Evolutionary conservation across 305 asterid species (phyloP).

Genomic region (Withania somnifera): DNA sequence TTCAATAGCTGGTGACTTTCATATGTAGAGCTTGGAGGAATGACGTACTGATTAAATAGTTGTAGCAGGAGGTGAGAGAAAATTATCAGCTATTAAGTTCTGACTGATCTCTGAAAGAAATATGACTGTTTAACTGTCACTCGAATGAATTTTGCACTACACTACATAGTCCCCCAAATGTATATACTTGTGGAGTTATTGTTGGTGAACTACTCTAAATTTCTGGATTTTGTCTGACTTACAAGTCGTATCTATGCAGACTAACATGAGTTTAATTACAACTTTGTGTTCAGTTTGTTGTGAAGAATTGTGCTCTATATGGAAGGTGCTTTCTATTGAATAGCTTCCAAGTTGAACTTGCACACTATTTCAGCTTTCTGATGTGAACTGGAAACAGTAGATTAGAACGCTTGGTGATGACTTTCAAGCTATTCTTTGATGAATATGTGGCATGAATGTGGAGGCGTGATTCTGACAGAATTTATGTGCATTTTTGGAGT

Average conservation of each 20-base stretch:
- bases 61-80: not conserved
- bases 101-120: not conserved
- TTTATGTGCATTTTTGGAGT: not conserved
- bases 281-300: not conserved
- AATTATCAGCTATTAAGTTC: not conserved
- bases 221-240: not conserved
- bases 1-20: not conserved
- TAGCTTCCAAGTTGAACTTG: not conserved
- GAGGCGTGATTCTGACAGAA: too few relatives aligned
- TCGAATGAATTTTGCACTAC: not conserved
- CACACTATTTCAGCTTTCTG: too few relatives aligned
- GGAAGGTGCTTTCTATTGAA: not conserved
- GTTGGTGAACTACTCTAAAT: not conserved
- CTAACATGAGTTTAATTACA: not conserved
- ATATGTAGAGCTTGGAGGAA: not conserved
- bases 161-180: not conserved
- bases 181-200: not conserved
- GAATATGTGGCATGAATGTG: too few relatives aligned
- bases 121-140: not conserved
- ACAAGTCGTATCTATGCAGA: not conserved
- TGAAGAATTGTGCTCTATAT: not conserved
- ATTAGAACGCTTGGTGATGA: too few relatives aligned
- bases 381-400: too few relatives aligned
- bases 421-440: too few relatives aligned
- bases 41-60: not conserved